Evolutionary conservation across 495 filamentous ascomycete species (phyloP).

Genomic region (Penicillium dipodomyicola): DNA sequence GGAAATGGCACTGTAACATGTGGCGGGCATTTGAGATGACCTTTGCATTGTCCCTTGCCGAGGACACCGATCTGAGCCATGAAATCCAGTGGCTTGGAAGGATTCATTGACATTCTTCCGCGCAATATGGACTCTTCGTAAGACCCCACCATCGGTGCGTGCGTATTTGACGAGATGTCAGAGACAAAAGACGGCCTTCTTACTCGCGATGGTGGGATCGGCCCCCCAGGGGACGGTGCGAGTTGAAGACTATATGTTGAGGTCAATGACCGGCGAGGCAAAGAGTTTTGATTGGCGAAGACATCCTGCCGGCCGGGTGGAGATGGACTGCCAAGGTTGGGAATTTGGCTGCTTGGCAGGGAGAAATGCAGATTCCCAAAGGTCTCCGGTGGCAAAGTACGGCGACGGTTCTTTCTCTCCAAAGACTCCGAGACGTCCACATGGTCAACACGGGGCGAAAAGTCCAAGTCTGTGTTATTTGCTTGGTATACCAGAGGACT

Average conservation of each 20-base stretch:
- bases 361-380: constrained; percentile 45
- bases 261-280: constrained; percentile 70
- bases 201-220: constrained; percentile 55
- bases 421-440: constrained; percentile 33
- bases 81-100: constrained; percentile 90
- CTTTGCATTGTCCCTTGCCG: constrained; percentile 85
- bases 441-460: constrained; percentile 45
- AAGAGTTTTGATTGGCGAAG: constrained; percentile 64
- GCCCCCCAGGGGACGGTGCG: constrained; percentile 50
- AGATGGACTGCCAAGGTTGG: constrained; percentile 19
- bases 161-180: constrained; percentile 72
- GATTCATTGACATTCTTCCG: constrained; percentile 94
- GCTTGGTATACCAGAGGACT: constrained; percentile 90
- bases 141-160: constrained; percentile 94
- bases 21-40: constrained; percentile 78
- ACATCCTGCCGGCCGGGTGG: constrained; percentile 41
- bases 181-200: constrained; percentile 72
- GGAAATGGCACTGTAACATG: constrained; percentile 94
- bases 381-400: constrained; percentile 59
- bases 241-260: constrained; percentile 57
- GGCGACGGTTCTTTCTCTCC: constrained; percentile 53
- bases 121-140: constrained; percentile 96
- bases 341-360: constrained; percentile 23
- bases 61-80: constrained; percentile 94
- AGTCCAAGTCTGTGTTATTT: constrained; percentile 79